Evolutionary conservation across 2,329 filamentous ascomycete species (phyloP).

Genomic region (Teratosphaeria pseudoeucalypti): DNA sequence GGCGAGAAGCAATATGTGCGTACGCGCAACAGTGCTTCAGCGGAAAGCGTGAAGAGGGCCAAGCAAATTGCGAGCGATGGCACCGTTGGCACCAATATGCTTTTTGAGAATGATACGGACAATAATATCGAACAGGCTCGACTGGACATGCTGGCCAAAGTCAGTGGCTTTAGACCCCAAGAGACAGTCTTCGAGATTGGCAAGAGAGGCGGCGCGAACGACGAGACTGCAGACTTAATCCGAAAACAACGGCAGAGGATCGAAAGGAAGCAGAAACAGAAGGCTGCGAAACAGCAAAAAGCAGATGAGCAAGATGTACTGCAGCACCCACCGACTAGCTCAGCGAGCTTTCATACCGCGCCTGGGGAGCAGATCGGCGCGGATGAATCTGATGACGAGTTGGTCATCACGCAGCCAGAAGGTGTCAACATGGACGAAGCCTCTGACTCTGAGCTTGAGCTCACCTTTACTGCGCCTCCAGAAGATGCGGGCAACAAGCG

Average conservation of each 20-base stretch:
- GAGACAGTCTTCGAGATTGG: conserved; percentile 97
- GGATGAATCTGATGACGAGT: conserved; percentile 28
- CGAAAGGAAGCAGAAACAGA: conserved; percentile 43
- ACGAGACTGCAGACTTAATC: conserved; percentile 66
- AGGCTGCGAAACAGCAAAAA: conserved; percentile 25
- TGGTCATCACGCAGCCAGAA: conserved; percentile 24
- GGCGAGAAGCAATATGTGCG: conserved; percentile 88
- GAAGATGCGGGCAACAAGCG: conserved; percentile 10
- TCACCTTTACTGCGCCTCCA: conserved; percentile 34
- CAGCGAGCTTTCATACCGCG: conserved; percentile 26
- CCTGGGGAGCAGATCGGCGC: conserved; percentile 12
- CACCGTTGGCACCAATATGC: conserved; percentile 62
- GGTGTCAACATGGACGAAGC: conserved; percentile 32
- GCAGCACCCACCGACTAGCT: conserved; percentile 12
- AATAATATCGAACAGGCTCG: conserved; percentile 59
- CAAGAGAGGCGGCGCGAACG: conserved; percentile 54
- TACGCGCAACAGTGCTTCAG: conserved; percentile 81
- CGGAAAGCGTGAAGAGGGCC: conserved; percentile 78
- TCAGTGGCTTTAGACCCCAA: conserved; percentile 77
- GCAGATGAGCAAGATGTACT: conserved; percentile 5
- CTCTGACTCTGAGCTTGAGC: conserved; percentile 45
- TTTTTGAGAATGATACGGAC: conserved; percentile 54
- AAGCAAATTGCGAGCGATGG: conserved; percentile 64
- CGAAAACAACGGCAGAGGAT: conserved; percentile 60
- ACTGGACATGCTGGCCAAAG: conserved; percentile 75